Evolutionary conservation across 2,329 filamentous ascomycete genomes (phyloP).

Genomic region (Verticillium tricorpus): DNA sequence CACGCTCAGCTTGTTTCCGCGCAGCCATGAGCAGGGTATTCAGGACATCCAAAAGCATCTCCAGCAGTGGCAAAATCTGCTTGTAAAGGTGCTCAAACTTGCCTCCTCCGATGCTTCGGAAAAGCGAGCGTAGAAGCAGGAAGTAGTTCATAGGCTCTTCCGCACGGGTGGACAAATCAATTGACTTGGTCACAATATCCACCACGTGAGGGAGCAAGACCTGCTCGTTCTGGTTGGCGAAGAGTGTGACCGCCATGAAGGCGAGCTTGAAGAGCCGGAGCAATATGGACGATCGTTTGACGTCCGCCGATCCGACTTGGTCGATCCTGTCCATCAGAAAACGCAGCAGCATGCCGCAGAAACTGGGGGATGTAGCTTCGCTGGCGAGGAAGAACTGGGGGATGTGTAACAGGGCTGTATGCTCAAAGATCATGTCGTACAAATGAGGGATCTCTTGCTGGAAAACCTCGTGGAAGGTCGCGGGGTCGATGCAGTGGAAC

Average conservation of each 20-base stretch:
- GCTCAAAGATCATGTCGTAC: conserved; percentile 97
- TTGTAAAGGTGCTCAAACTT: conserved; percentile 98
- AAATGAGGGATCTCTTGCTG: conserved; percentile 94
- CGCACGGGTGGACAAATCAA: conserved; percentile 90
- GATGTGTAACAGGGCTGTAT: conserved; percentile 88
- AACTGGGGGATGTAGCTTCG: conserved; percentile 94
- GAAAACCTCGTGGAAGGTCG: conserved; percentile 98
- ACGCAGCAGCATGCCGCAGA: conserved; percentile 95
- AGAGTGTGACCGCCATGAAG: conserved; percentile 98
- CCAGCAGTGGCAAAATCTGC: conserved; percentile 89
- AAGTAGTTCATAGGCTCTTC: conserved; percentile 99
- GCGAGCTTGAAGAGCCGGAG: conserved; percentile 94
- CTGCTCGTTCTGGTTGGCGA: conserved; percentile 90
- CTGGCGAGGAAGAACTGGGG: conserved; percentile 99
- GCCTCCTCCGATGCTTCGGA: conserved; percentile 93
- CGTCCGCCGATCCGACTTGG: conserved; percentile 87
- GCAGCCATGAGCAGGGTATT: conserved; percentile 92
- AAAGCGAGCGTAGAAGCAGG: conserved; percentile 83
- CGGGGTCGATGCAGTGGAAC: conserved; percentile 96
- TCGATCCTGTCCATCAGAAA: conserved; percentile 97
- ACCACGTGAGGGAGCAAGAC: conserved; percentile 93
- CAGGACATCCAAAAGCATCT: conserved; percentile 96
- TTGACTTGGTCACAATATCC: conserved; percentile 95
- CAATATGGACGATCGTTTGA: conserved; percentile 88
- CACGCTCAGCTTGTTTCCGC: conserved; percentile 82